Percentiles rank a stretch among this genome's conserved stretches.
Evolutionary conservation across 768 basidiomycete genomes (phyloP).

Genomic region (Leccinum boreale): DNA sequence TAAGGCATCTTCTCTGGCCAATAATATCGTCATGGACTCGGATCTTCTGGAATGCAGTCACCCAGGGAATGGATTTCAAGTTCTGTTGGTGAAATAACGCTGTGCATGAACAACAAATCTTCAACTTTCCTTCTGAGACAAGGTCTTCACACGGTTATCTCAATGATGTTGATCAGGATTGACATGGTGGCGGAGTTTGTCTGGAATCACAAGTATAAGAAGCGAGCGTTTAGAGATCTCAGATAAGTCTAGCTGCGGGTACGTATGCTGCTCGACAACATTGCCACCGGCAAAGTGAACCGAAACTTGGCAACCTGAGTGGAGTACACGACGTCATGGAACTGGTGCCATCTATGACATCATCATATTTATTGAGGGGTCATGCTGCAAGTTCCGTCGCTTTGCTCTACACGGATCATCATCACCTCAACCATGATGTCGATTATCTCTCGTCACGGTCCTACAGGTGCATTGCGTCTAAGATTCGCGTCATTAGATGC

Average conservation of each 20-base stretch:
- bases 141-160: background rate
- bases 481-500: background rate
- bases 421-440: background rate
- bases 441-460: background rate
- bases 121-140: background rate
- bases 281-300: background rate
- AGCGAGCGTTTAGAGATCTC: background rate
- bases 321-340: slow-evolving; percentile 1
- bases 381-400: background rate
- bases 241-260: background rate
- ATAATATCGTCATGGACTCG: background rate
- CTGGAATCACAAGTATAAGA: background rate
- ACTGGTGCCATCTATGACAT: slow-evolving; percentile 5
- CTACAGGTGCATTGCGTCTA: background rate
- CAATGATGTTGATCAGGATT: background rate
- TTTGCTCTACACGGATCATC: background rate
- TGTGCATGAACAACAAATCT: background rate
- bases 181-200: background rate
- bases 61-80: background rate
- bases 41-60: background rate
- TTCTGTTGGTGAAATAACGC: background rate
- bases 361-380: background rate
- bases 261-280: background rate
- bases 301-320: background rate
- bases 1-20: background rate